Percentiles rank a stretch among this genome's conserved stretches.
Evolutionary conservation across 2,329 filamentous ascomycete species (phyloP).

Genomic region (Rachicladosporium sp.): DNA sequence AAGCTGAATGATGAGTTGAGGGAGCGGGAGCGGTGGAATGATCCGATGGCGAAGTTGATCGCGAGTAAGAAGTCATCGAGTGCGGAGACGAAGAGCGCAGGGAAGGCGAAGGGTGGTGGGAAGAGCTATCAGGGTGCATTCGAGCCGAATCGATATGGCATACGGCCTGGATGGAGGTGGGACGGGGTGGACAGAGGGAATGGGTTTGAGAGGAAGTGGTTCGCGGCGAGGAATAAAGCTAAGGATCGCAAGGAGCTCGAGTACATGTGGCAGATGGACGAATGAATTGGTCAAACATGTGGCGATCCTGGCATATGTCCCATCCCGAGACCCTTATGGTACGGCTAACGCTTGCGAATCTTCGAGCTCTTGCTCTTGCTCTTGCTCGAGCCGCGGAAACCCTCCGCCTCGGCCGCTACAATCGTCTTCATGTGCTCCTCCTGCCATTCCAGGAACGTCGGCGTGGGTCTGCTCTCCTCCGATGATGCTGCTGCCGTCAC

Average conservation of each 20-base stretch:
- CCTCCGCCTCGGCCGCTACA: too few species aligned
- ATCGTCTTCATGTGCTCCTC: too few species aligned
- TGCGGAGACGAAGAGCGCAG: constrained; percentile 29
- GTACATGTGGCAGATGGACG: constrained; percentile 96
- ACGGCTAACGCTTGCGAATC: too few species aligned
- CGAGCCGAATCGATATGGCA: constrained; percentile 85
- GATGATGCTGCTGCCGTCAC: too few species aligned
- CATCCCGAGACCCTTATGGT: too few species aligned
- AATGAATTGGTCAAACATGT: constrained; percentile 32
- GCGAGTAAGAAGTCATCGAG: constrained; percentile 35
- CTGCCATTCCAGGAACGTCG: too few species aligned
- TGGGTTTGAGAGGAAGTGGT: constrained; percentile 87
- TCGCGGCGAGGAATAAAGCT: constrained; percentile 70
- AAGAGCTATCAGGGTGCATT: constrained; percentile 66
- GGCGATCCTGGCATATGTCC: too few species aligned
- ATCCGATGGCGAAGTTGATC: constrained; percentile 78
- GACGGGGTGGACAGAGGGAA: constrained; percentile 91
- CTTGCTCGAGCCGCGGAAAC: too few species aligned
- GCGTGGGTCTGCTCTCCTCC: too few species aligned
- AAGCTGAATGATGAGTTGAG: constrained; percentile 76
- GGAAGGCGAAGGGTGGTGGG: constrained; percentile 38
- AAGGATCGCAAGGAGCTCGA: constrained; percentile 67
- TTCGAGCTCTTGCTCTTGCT: too few species aligned
- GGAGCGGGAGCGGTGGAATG: constrained; percentile 73
- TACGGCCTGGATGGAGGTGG: constrained; percentile 85